Conservation (phyloP, 1,284 basidiomycete genomes). For the Apiotrichum gracile region DNA sequence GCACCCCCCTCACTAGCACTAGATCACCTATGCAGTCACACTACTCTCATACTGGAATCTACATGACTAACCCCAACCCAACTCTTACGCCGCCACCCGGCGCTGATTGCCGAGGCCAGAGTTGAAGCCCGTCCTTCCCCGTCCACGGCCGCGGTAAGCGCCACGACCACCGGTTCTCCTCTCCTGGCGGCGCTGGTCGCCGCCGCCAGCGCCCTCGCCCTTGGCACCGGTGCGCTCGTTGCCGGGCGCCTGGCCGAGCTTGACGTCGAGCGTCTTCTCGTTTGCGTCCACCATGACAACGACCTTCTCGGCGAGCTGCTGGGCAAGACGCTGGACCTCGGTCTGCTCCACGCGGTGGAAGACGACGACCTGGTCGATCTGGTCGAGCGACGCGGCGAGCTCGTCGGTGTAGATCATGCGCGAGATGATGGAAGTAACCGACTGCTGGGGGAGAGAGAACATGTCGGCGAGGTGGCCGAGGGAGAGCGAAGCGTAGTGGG, state of each 20-base stretch:
- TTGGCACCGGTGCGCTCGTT: conserved; percentile 51
- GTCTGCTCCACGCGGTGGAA: conserved; percentile 86
- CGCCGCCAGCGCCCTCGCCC: conserved; percentile 29
- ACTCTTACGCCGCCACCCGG: conserved; percentile 22
- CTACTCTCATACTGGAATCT: conserved; percentile 1
- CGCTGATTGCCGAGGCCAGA: conserved; percentile 26
- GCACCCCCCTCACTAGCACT: no score
- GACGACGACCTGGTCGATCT: conserved; percentile 74
- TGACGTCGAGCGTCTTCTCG: conserved; percentile 86
- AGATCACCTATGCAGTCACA: no score
- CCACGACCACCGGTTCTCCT: conserved; percentile 37
- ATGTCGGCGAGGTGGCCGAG: conserved; percentile 78
- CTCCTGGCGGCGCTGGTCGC: conserved; percentile 35
- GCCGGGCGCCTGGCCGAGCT: conserved; percentile 69
- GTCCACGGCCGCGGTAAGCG: conserved; percentile 24
- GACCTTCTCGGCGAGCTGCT: conserved; percentile 82
- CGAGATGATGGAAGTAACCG: conserved; percentile 86
- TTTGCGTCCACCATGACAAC: conserved; percentile 87
- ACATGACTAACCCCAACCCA: not conserved
- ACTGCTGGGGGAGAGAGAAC: conserved; percentile 72
- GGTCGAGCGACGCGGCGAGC: conserved; percentile 86
- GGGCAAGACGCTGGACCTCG: conserved; percentile 81
- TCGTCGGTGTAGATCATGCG: conserved; percentile 99
- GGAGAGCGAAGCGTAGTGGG: conserved; percentile 88
- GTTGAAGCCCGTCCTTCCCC: conserved; percentile 38